These are phyloP conservation scores for Didymellaceae sp. DNA, from an alignment of 2,329 filamentous ascomycete genomes.

Conservation along the genomic window DNA sequence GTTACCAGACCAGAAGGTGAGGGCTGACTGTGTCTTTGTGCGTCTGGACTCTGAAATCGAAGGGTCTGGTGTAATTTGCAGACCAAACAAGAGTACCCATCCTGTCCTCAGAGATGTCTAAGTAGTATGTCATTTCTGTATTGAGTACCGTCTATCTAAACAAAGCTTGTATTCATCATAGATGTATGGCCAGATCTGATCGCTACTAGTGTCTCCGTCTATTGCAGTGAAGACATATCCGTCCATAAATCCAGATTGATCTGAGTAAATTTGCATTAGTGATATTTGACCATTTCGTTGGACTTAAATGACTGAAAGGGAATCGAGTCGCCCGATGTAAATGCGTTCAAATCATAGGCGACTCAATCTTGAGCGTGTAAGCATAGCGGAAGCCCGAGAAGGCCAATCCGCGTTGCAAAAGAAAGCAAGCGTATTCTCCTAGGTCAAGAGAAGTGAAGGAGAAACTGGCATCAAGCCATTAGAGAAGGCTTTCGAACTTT, in stretches of 20 bases:
- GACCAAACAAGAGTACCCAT: slow-evolving; percentile 30
- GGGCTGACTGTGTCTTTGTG: slow-evolving; percentile 30
- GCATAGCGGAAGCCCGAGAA: no score
- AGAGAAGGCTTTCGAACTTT: no score
- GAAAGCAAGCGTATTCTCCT: no score
- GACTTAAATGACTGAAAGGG: not conserved
- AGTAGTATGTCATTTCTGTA: not conserved
- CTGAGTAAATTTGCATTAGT: not conserved
- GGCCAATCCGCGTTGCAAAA: no score
- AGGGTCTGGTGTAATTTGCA: slow-evolving; percentile 25
- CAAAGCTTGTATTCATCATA: slow-evolving; percentile 13
- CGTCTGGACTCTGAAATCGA: slow-evolving; percentile 29
- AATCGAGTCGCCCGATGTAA: not conserved
- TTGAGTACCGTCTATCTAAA: not conserved
- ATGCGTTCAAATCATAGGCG: not conserved
- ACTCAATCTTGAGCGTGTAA: not conserved
- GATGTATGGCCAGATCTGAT: slow-evolving; percentile 28
- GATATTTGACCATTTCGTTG: not conserved
- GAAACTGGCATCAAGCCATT: no score
- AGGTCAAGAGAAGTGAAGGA: no score
- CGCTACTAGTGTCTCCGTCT: slow-evolving; percentile 24
- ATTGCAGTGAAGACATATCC: slow-evolving; percentile 26
- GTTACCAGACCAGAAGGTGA: slow-evolving; percentile 29
- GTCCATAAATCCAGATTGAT: slow-evolving; percentile 16
- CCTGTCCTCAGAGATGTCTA: slow-evolving; percentile 23